A percentile compares a stretch with the other conserved stretches of the same genome.
These are phyloP conservation scores for Scytalidium lignicola DNA, from an alignment of 2,329 filamentous ascomycete genomes.

Conservation along the genomic window DNA sequence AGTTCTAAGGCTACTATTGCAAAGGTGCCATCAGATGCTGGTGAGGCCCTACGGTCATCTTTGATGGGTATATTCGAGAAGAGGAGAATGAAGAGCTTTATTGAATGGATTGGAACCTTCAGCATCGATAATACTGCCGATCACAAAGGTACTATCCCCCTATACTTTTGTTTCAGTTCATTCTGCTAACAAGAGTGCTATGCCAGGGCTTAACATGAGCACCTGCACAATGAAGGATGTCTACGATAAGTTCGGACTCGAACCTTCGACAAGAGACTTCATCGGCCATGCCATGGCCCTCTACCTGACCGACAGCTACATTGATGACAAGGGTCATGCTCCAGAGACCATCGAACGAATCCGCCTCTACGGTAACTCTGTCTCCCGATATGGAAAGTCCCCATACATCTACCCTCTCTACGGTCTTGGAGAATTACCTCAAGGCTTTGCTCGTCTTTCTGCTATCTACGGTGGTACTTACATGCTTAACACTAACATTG, in stretches of 20 bases:
- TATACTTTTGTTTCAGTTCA: not conserved
- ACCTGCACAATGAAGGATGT: slow-evolving; percentile 93
- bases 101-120: slow-evolving; percentile 91
- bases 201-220: slow-evolving; percentile 70
- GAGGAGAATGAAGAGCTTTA: slow-evolving; percentile 90
- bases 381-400: slow-evolving; percentile 95
- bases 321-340: slow-evolving; percentile 65
- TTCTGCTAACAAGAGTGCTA: slow-evolving; percentile 17
- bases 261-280: slow-evolving; percentile 85
- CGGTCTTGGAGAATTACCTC: slow-evolving; percentile 91
- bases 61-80: slow-evolving; percentile 98
- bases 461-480: slow-evolving; percentile 99
- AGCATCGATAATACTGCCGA: slow-evolving; percentile 75
- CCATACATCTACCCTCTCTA: slow-evolving; percentile 99
- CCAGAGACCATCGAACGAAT: slow-evolving; percentile 88
- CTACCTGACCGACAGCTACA: slow-evolving; percentile 85
- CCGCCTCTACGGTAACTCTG: slow-evolving; percentile 93
- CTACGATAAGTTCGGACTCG: slow-evolving; percentile 95
- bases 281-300: slow-evolving; percentile 98
- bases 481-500: slow-evolving; percentile 94
- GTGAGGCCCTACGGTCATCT: slow-evolving; percentile 83
- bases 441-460: slow-evolving; percentile 94
- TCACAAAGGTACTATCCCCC: slow-evolving; percentile 69
- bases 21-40: slow-evolving; percentile 92
- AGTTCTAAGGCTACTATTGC: slow-evolving; percentile 84